phyloP scores from a whole-genome alignment of 2,329 filamentous ascomycete genomes.

The Chaetomiaceae sp. region DNA sequence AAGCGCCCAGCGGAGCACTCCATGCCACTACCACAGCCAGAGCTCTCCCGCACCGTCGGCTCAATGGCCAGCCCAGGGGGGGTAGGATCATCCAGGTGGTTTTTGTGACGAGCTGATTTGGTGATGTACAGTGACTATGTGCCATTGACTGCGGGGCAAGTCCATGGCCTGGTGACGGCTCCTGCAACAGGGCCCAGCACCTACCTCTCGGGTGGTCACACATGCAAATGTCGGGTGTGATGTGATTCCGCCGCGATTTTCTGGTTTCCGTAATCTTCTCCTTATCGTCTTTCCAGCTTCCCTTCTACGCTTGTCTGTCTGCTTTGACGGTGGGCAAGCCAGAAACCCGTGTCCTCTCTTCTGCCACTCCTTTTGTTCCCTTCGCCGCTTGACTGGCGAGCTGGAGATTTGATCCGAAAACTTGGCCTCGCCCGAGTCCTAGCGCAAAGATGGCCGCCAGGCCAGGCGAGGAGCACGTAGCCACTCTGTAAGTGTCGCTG shows the following conservation, averaged over 20 bases:
- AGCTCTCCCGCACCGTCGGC: neutral
- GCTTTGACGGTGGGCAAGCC: neutral
- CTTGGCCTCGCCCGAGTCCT: neutral
- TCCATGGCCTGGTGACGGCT: constrained; percentile 14
- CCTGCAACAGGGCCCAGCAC: constrained; percentile 5
- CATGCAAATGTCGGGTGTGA: constrained; percentile 3
- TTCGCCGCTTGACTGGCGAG: no score
- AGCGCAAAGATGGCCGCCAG: constrained; percentile 38
- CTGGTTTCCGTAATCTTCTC: neutral
- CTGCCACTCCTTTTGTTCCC: neutral
- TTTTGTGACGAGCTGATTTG: constrained; percentile 18
- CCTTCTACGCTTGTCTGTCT: no score
- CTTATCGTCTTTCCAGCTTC: neutral
- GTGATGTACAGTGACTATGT: constrained; percentile 8
- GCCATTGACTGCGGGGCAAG: constrained; percentile 10
- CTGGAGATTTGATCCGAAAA: neutral
- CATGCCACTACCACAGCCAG: constrained; percentile 8
- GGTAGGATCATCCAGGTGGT: constrained; percentile 14
- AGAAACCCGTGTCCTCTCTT: neutral
- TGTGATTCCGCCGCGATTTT: constrained; percentile 4
- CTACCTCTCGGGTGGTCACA: neutral
- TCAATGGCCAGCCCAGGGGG: constrained; percentile 10
- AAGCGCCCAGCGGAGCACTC: constrained; percentile 24
- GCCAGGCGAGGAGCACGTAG: constrained; percentile 45
- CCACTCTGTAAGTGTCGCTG: constrained; percentile 38